phyloP scores from a whole-genome alignment of 345 rosid species.

The Eucalyptus globulus region DNA sequence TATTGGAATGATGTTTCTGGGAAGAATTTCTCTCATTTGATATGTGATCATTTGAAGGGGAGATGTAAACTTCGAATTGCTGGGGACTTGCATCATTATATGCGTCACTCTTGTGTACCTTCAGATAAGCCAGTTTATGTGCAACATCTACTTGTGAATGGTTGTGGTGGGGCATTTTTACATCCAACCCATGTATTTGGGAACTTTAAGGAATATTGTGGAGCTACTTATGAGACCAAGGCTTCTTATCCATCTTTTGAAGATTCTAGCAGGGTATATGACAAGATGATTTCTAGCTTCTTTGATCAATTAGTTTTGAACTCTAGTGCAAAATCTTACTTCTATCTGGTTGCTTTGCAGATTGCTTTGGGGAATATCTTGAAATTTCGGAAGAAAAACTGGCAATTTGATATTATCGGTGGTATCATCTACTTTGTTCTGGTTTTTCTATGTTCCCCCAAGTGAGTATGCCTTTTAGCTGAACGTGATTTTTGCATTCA shows the following conservation, averaged over 20 bases:
- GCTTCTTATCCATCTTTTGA: slow-evolving; percentile 89
- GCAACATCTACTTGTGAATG: slow-evolving; percentile 91
- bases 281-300: background rate
- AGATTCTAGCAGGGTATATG: slow-evolving; percentile 89
- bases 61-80: slow-evolving; percentile 94
- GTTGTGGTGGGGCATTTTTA: slow-evolving; percentile 96
- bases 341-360: slow-evolving; percentile 24
- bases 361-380: slow-evolving; percentile 97
- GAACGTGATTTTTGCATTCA: background rate
- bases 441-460: slow-evolving; percentile 90
- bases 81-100: slow-evolving; percentile 97
- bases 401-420: slow-evolving; percentile 98
- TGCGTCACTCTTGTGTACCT: slow-evolving; percentile 84
- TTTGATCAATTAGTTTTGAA: background rate
- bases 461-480: slow-evolving; percentile 27
- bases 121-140: slow-evolving; percentile 67
- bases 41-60: slow-evolving; percentile 71
- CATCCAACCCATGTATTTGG: slow-evolving; percentile 97
- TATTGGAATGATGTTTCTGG: slow-evolving; percentile 75
- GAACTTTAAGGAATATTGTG: slow-evolving; percentile 49
- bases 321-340: background rate
- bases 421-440: slow-evolving; percentile 88
- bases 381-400: slow-evolving; percentile 97
- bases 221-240: slow-evolving; percentile 62
- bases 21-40: slow-evolving; percentile 71